A percentile compares a stretch with the other conserved stretches of the same genome.
phyloP scores from a whole-genome alignment of 176 grass and related monocot genomes.

The Musa beccarii region DNA sequence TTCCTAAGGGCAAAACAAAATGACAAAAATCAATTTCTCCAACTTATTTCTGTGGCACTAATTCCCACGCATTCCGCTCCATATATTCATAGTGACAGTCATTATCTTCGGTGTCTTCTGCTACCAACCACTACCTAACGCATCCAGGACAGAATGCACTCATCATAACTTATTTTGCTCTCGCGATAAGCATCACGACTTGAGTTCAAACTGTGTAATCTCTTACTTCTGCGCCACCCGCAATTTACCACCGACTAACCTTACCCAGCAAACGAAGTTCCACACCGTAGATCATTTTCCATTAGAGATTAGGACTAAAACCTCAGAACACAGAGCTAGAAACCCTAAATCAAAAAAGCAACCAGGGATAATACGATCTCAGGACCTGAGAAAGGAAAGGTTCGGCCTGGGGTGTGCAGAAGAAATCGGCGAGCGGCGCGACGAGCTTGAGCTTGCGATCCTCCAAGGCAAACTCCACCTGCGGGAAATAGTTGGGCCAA shows the following conservation, averaged over 20 bases:
- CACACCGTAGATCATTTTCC: not conserved
- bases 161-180: not conserved
- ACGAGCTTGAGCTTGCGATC: conserved; percentile 34
- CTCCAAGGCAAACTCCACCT: conserved; percentile 12
- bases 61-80: not conserved
- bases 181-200: not conserved
- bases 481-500: conserved; percentile 67
- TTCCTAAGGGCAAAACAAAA: not conserved
- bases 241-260: not conserved
- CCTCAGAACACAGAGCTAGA: not conserved
- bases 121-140: not conserved
- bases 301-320: too few relatives aligned
- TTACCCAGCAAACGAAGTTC: not conserved
- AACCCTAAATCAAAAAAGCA: conserved; percentile 14
- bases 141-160: not conserved
- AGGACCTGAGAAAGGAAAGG: conserved; percentile 29
- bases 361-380: not conserved
- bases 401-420: conserved; percentile 20
- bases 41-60: not conserved
- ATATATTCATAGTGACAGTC: not conserved
- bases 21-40: not conserved
- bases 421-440: conserved; percentile 19
- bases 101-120: not conserved
- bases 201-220: not conserved
- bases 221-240: not conserved